Conservation (phyloP, 352 stramenopile genomes). For the Phytophthora melonis region DNA sequence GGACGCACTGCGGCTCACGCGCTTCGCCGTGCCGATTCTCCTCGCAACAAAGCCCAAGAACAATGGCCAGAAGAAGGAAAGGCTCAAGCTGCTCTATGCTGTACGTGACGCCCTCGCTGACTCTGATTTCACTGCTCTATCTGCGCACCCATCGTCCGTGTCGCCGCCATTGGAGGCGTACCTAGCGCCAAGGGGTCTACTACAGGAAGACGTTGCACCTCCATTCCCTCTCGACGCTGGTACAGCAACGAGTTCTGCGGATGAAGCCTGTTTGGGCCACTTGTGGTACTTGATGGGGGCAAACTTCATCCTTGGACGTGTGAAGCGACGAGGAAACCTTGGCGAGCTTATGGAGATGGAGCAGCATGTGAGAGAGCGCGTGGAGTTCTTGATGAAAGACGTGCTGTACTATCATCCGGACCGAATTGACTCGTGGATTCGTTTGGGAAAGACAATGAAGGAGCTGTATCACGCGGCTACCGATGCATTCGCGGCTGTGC, state of each 20-base stretch:
- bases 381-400: conserved; percentile 69
- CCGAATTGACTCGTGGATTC: conserved; percentile 73
- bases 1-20: conserved; percentile 47
- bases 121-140: conserved; percentile 32
- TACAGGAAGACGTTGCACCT: conserved; percentile 36
- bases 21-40: conserved; percentile 71
- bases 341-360: conserved; percentile 72
- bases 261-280: conserved; percentile 56
- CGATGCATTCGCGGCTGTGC: conserved; percentile 63
- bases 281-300: conserved; percentile 80
- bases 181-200: conserved; percentile 45
- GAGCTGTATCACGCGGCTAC: conserved; percentile 73
- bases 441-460: conserved; percentile 73
- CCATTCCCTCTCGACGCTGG: conserved; percentile 24
- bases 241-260: conserved; percentile 3
- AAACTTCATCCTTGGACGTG: conserved; percentile 74
- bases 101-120: conserved; percentile 57
- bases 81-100: conserved; percentile 68
- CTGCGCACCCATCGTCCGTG: conserved; percentile 13
- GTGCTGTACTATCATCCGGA: conserved; percentile 68
- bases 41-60: conserved; percentile 63
- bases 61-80: conserved; percentile 81
- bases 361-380: conserved; percentile 57
- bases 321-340: conserved; percentile 67
- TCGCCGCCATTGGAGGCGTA: conserved; percentile 40